Evolutionary conservation across 345 rosid species (phyloP), one percentile per base, ranked within the genome.

Genomic region (Brassica incana): DNA sequence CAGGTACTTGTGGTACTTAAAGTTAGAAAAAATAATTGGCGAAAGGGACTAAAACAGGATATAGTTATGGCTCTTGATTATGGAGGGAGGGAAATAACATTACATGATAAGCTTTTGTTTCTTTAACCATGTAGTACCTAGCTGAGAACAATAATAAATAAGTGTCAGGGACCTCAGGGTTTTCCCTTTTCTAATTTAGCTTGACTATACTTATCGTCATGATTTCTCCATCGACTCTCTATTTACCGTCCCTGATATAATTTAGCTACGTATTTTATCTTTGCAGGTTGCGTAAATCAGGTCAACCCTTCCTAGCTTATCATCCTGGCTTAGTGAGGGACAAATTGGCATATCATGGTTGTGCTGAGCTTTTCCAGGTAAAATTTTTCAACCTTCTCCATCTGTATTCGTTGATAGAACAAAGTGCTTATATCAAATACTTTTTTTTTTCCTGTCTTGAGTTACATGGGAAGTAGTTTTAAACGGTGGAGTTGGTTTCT

Each of bases 281-380:
- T 74, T 27, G 43, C 56, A 96, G 99, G 88, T 87, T 96, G 84
- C 88, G 89, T 76, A 88, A 74, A 76, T 80, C 81, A 78, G 98
- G 92, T 67, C 98, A 86, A 78, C 97, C 97, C 77, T 90, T 87
- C 82, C 85, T 96, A 67, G 90, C 89, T 65, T 91, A 85, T 85
- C 97, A 96, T 83, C 93, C 97, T 79, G 99, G 98, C 83, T 87
- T 93, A 70, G 85, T 86, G 73, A 85, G 92, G 82, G 91, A 93
- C 61, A 88, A 80, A 80, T 86, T 96, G 86, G 99, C 99, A 72
- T 92, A 89, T 85, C 98, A 92, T 85, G 99, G 98, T 54, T 96
- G 98, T 88, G 97, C 97, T 45, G 99, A 96, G 85, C 87, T 96
- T 78, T 96, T 92, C 69, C 98, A 96, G 99, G 99, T 88, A 78